These are phyloP conservation scores for Trichoderma erinaceum DNA, from an alignment of 495 filamentous ascomycete genomes.

Conservation along the genomic window DNA sequence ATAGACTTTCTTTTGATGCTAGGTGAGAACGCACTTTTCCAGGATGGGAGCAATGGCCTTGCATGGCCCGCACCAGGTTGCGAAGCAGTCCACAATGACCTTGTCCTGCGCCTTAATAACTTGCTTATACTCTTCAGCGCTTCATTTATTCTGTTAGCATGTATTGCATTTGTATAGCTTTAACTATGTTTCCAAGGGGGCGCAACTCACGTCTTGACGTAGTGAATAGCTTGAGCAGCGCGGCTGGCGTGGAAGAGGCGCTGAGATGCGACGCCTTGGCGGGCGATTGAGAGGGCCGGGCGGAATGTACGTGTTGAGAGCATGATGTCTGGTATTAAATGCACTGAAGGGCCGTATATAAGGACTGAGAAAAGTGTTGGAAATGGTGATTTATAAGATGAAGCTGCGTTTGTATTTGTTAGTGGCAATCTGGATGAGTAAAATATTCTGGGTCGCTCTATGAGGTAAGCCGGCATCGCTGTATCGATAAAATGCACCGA, in stretches of 20 bases:
- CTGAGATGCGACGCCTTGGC: constrained; percentile 24
- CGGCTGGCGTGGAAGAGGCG: constrained; percentile 34
- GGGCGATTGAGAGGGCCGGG: constrained; percentile 21
- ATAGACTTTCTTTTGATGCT: constrained; percentile 6
- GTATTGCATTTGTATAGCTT: not conserved
- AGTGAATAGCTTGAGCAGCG: constrained; percentile 43
- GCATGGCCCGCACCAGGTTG: constrained; percentile 93
- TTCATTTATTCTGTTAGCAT: constrained; percentile 27
- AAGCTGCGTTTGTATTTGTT: not conserved
- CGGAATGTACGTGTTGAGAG: constrained; percentile 11
- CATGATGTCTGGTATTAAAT: not conserved
- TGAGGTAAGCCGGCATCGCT: not conserved
- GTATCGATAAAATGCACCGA: not conserved
- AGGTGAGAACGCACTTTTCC: constrained; percentile 45
- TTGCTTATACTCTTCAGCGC: constrained; percentile 55
- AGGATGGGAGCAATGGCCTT: constrained; percentile 76
- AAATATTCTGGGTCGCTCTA: not conserved
- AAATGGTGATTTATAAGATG: not conserved
- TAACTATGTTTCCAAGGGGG: not conserved
- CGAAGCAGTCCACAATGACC: constrained; percentile 81
- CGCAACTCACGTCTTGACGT: constrained; percentile 33
- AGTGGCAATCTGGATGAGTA: not conserved
- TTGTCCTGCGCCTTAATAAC: constrained; percentile 49
- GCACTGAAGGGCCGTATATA: not conserved
- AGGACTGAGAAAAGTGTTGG: not conserved